Percentiles rank a stretch among this genome's conserved stretches.
Evolutionary conservation across 768 basidiomycete species (phyloP).

Genomic region (Pleurotus tuoliensis): DNA sequence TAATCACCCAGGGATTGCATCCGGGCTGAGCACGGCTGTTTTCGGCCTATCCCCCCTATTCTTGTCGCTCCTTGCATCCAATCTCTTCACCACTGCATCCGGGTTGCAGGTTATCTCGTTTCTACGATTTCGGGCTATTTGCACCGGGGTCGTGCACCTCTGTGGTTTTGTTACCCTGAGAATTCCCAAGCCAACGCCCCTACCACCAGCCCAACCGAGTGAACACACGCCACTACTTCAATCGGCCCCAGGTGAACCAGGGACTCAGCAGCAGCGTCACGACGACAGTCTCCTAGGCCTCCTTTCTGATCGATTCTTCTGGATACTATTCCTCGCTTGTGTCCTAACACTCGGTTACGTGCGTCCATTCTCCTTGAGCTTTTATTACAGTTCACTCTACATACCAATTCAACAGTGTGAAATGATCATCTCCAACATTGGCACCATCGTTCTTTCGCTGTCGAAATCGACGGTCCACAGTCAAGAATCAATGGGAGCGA

Average conservation of each 20-base stretch:
- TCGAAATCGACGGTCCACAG: conserved; percentile 15
- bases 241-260: not conserved
- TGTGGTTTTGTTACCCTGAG: conserved; percentile 45
- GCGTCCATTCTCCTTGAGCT: not conserved
- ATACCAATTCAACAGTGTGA: conserved; percentile 45
- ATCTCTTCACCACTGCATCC: conserved; percentile 47
- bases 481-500: conserved; percentile 24
- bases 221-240: conserved; percentile 12
- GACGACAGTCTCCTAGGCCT: conserved; percentile 7
- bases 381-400: not conserved
- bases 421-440: conserved; percentile 83
- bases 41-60: conserved; percentile 83
- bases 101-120: conserved; percentile 46
- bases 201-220: not conserved
- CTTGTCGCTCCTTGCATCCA: conserved; percentile 61
- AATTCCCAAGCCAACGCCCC: not conserved
- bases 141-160: conserved; percentile 50
- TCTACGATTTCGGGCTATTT: conserved; percentile 51
- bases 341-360: conserved; percentile 11
- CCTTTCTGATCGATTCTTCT: conserved; percentile 12
- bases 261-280: not conserved
- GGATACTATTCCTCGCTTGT: conserved; percentile 7
- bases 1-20: conserved; percentile 56
- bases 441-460: conserved; percentile 68
- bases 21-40: conserved; percentile 64